Base-by-base conservation (phyloP, 768 basidiomycete genomes). In the Cystoderma amianthinum region DNA sequence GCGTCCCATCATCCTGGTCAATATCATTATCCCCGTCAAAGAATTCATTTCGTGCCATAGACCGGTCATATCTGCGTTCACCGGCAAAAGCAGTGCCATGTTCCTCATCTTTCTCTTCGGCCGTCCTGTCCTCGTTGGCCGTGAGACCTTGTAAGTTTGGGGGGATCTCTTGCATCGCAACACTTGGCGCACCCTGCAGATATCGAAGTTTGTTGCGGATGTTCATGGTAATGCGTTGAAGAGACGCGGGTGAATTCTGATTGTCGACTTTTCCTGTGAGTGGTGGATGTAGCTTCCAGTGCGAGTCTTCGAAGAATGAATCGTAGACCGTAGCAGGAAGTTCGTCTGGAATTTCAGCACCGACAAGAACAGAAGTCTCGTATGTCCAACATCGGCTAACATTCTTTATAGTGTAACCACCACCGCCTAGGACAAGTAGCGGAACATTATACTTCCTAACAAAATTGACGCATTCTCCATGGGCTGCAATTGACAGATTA, bases 361-460 rank as follows among this genome's bases (percentile, higher is more conserved):
- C 91, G 35, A 96, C 83, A 5, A 95, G 79, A 1, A 98, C 86
- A 10, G 90, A 82, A 0, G 96, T 99, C 61, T 99, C 95, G 67
- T 99, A 95, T 23, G 95, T 84, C 95, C 95, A 99, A 57, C 95
- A 99, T n/a, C 95, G 80, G 35, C 88, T 86, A 49, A 99, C 96
- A 56, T 95, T 95, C 56, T 92, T 88, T 59, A 97, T 88, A 3
- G 92, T 93, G 63, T 99, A 99, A 1, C 95, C 95, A 3, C 95
- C 95, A 2, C 95, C 95, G 32, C 95, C 95, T 4, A 99, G 60
- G 22, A 98, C 86, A 13, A 99, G 71, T 11, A 98, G 66, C 1
- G 95, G 95, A 2, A 98, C 78, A 53, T 83, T 81, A 65, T 88
- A 98, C 48, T 84, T 84, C 47, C 94, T 83, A 38, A 99, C 92